phyloP scores from a whole-genome alignment of 805 yeast genomes.

The Sungouiozyma ichnusensis region DNA sequence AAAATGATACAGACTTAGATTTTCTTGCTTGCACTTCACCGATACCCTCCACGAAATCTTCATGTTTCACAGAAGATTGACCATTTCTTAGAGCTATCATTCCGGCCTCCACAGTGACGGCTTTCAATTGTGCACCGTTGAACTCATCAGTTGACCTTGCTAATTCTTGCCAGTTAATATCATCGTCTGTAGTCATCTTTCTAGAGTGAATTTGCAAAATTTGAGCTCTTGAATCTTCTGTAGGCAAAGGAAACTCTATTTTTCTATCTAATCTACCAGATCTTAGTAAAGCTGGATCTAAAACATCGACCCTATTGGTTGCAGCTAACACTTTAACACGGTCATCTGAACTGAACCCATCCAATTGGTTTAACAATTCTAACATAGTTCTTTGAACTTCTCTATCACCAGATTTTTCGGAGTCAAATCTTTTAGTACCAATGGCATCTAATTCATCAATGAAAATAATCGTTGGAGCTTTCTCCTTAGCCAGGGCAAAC shows the following conservation, averaged over 20 bases:
- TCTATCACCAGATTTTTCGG: constrained; percentile 94
- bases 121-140: constrained; percentile 97
- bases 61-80: constrained; percentile 83
- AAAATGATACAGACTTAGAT: constrained; percentile 88
- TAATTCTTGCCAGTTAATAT: constrained; percentile 94
- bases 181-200: constrained; percentile 85
- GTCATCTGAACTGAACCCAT: constrained; percentile 96
- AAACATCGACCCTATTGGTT: constrained; percentile 92
- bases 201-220: constrained; percentile 95
- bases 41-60: constrained; percentile 96
- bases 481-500: constrained; percentile 92
- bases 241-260: constrained; percentile 95
- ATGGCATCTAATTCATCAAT: constrained; percentile 98
- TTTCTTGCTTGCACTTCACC: constrained; percentile 98
- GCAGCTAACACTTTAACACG: constrained; percentile 96
- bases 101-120: constrained; percentile 98
- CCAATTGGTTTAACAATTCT: constrained; percentile 92
- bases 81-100: constrained; percentile 98
- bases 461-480: constrained; percentile 95
- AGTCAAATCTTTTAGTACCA: constrained; percentile 96
- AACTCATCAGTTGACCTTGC: constrained; percentile 98
- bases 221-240: constrained; percentile 95
- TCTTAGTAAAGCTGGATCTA: constrained; percentile 96
- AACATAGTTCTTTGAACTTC: constrained; percentile 99
- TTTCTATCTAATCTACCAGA: constrained; percentile 97